Percentiles rank a stretch among this genome's conserved stretches.
Conservation (phyloP, 805 yeast genomes). For the Kuraishia capsulata region DNA sequence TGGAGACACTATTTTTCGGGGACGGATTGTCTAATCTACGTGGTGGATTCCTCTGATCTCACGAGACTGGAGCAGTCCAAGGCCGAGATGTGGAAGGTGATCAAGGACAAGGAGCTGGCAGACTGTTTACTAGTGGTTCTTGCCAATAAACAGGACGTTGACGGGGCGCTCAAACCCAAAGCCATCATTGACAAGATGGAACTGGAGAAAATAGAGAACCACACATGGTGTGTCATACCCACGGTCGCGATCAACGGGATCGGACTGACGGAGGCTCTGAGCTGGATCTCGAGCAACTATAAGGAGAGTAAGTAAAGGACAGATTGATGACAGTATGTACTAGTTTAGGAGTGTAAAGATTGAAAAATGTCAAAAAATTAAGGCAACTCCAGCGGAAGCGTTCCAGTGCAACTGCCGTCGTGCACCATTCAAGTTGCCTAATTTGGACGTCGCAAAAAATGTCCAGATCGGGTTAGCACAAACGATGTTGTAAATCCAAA, state of each 20-base stretch:
- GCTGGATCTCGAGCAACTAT: constrained; percentile 69
- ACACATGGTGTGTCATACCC: constrained; percentile 88
- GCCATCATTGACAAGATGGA: constrained; percentile 70
- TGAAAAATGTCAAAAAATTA: too few species aligned
- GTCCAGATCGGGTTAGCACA: neutral
- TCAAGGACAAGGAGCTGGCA: constrained; percentile 76
- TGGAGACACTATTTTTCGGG: constrained; percentile 97
- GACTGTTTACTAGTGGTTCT: constrained; percentile 72
- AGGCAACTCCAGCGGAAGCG: too few species aligned
- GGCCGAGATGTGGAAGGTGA: constrained; percentile 66
- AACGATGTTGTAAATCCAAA: too few species aligned
- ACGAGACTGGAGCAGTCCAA: constrained; percentile 70
- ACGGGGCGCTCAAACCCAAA: constrained; percentile 64
- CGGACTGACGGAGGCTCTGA: constrained; percentile 79
- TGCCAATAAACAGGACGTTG: constrained; percentile 83
- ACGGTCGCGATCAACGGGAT: constrained; percentile 86
- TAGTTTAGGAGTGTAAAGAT: too few species aligned
- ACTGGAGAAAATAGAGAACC: constrained; percentile 50
- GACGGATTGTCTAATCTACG: constrained; percentile 85
- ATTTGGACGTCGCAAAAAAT: neutral
- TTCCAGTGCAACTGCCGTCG: too few species aligned
- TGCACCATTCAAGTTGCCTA: neutral
- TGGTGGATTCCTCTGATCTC: constrained; percentile 73
- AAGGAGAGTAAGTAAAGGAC: too few species aligned
- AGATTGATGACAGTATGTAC: too few species aligned